Evolutionary conservation across 1,284 basidiomycete species (phyloP).

Genomic region (Rhodotorula sp.): DNA sequence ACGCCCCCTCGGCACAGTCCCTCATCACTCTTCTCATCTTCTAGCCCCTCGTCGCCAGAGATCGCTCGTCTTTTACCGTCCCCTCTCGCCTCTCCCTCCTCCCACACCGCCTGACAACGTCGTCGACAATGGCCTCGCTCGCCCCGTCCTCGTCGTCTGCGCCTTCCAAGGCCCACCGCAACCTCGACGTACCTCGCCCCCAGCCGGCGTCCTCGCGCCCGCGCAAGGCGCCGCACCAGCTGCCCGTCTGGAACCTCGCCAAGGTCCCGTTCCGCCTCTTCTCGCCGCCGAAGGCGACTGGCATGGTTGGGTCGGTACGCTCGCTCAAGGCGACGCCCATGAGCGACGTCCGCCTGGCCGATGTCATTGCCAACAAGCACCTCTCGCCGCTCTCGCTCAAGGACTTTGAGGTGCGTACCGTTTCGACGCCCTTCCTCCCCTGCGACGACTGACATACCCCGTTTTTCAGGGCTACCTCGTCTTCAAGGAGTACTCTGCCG

Average conservation of each 20-base stretch:
- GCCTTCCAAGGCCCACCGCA: constrained; percentile 2
- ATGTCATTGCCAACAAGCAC: constrained; percentile 39
- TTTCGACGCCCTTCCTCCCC: background rate
- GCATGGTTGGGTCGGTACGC: constrained; percentile 36
- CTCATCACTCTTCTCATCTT: no score
- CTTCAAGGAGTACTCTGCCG: constrained; percentile 40
- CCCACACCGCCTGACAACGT: background rate
- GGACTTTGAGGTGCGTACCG: constrained; percentile 31
- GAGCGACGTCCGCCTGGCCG: constrained; percentile 35
- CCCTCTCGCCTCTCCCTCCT: background rate
- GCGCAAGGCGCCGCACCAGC: constrained; percentile 6
- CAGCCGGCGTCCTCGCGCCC: constrained; percentile 24
- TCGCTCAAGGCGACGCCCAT: constrained; percentile 33
- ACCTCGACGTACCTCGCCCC: constrained; percentile 10
- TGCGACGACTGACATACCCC: background rate
- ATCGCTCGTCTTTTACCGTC: background rate
- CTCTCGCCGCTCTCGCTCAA: constrained; percentile 38
- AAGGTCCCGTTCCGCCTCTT: constrained; percentile 34
- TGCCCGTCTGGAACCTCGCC: constrained; percentile 29
- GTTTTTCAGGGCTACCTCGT: constrained; percentile 33
- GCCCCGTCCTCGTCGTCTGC: constrained; percentile 11
- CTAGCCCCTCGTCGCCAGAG: background rate
- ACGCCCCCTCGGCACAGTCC: no score
- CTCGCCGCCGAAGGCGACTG: constrained; percentile 32
- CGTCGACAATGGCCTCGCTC: constrained; percentile 14